Percentiles rank a stretch among this genome's conserved stretches.
Conservation (phyloP, 257 asterid species). For the Primulina eburnea region DNA sequence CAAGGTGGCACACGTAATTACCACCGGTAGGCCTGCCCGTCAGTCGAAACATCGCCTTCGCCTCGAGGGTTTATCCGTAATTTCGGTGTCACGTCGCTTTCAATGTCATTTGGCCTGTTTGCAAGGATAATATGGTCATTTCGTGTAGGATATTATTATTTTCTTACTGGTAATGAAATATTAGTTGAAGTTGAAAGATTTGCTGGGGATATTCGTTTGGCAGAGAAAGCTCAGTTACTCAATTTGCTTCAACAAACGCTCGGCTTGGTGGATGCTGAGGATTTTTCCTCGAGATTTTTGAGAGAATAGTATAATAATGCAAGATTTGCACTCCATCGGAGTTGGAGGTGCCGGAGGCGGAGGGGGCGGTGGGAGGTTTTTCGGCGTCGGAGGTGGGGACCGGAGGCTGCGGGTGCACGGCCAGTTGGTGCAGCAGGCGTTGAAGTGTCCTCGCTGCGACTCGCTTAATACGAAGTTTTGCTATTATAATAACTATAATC, state of each 20-base stretch:
- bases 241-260: neutral
- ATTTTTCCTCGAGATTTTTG: neutral
- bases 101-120: neutral
- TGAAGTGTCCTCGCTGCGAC: conserved; percentile 92
- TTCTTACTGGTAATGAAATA: conserved; percentile 19
- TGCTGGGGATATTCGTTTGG: conserved; percentile 50
- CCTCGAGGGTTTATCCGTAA: neutral
- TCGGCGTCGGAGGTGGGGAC: conserved; percentile 45
- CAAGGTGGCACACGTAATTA: too few relatives aligned
- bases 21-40: too few relatives aligned
- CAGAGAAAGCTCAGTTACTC: conserved; percentile 26
- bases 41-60: too few relatives aligned
- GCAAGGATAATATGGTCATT: conserved; percentile 36
- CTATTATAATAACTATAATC: conserved; percentile 83
- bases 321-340: conserved; percentile 54
- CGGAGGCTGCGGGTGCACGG: conserved; percentile 56
- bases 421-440: conserved; percentile 40
- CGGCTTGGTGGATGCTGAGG: conserved; percentile 24
- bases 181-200: conserved; percentile 31
- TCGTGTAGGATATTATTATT: conserved; percentile 3
- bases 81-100: neutral
- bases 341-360: conserved; percentile 25
- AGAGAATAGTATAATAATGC: conserved; percentile 37
- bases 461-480: conserved; percentile 84
- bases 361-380: conserved; percentile 34